Base-by-base conservation (phyloP, 148 eudicot species). In the Rhododendron molle region DNA sequence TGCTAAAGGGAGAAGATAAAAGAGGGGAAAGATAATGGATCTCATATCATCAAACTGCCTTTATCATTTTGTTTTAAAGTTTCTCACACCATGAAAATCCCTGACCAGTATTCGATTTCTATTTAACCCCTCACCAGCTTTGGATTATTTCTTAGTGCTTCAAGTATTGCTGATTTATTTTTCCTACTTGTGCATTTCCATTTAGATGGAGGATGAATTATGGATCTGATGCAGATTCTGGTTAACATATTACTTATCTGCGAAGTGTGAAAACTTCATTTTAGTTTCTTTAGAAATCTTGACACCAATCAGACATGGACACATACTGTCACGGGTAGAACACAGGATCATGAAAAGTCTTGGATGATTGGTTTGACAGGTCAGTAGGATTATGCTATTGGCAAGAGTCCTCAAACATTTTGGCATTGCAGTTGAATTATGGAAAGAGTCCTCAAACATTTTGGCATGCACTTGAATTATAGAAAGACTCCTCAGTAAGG, bases 1-100 rank as follows among this genome's bases (percentile, higher is more conserved):
- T 43, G 14, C 40, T 83, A 3, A n/a, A 9, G 46, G 26, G 85
- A 20, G 20, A 54, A 54, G 21, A 54, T 54, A 54, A 16, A 54
- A 18, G 20, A 0, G 7, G 62, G 62, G 2, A 56, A 56, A 56
- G n/a, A 58, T 21, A 58, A 5, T 58, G 78, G 62, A 46, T 28
- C 77, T 67, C 38, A 44, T 74, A 44, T 74, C 85, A 65, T 43
- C 73, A 67, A 23, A 83, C n/a, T n/a, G 26, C n/a, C 56, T 77
- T 78, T n/a, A 78, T 78, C 54, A 1, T 46, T 46, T 78, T 78
- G 20, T 38, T 78, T 11, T 40, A 3, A 78, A 38, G 30, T 46
- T 46, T 26, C 26, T 8, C 20, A n/a, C 3, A 11, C 2, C 47
- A 44, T 43, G 44, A 16, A 43, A 43, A 23, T 65, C 21, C 50